Evolutionary conservation across 2,329 filamentous ascomycete species (phyloP), one percentile per base, ranked within the genome.

Genomic region (Aspergillus phoenicis): DNA sequence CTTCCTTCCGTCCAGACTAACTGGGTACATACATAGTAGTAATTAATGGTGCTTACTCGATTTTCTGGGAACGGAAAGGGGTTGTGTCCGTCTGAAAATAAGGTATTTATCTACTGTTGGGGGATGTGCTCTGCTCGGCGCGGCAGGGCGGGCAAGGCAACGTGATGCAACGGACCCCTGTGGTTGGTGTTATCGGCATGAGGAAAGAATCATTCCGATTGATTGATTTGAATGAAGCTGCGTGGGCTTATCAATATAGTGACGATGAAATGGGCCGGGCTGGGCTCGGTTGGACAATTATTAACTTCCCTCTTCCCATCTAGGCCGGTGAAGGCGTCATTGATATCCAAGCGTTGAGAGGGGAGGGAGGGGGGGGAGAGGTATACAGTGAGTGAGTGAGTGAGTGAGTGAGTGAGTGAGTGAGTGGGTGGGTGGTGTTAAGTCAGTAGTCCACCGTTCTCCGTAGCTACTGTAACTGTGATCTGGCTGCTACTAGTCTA

Each of bases 181-280:
- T 74, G 72, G 72, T 74, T 74, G 72, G 72, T 66, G 66, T 71
- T 52, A 22, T 54, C 28, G 45, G 38, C n/a, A 30, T 51, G 43
- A 49, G 49, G 28, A 45, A 33, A 43, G 47, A 43, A 22, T 55
- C 52, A 59, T 57, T 66, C 53, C 53, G 52, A 45, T 45, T 43
- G 43, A 36, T 36, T 15, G 33, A 36, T 36, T 13, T 11, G 10
- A 39, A 33, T 55, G 26, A 24, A 43, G 15, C 26, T 51, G 47
- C 47, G 47, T 30, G 47, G 8, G 28, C 47, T 51, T 51, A 51
- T 51, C 47, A 51, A 20, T 28, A 7, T 2, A 30, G 28, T 30
- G 28, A 30, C 11, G 28, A 30, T 30, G 28, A 30, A 8, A 30
- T 30, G 28, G 28, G 28, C 28, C 11, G 28, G 28, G 5, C 28